A percentile compares a stretch with the other conserved stretches of the same genome.
These are phyloP conservation scores for Kokia cookei DNA, from an alignment of 441 rosid species.

Conservation along the genomic window DNA sequence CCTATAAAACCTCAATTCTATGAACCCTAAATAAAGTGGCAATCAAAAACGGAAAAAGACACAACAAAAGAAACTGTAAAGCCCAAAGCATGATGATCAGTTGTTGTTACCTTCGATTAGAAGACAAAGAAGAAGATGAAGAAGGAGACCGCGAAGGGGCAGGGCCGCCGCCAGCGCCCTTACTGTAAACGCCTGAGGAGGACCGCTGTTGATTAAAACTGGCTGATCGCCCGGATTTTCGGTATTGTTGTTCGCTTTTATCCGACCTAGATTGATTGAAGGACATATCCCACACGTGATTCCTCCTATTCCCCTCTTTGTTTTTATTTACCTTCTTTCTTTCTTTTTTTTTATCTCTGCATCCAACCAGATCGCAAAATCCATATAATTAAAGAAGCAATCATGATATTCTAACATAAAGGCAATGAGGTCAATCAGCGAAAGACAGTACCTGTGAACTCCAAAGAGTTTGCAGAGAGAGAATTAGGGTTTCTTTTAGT, in stretches of 20 bases:
- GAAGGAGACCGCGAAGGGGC: conserved; percentile 57
- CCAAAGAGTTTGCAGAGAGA: conserved; percentile 7
- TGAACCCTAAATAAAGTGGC: not conserved
- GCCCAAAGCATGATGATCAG: not conserved
- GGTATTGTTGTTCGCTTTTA: conserved; percentile 60
- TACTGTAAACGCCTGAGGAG: conserved; percentile 57
- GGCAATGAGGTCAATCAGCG: not conserved
- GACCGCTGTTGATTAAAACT: conserved; percentile 65
- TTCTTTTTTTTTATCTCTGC: conserved; percentile 16
- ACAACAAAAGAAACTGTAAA: not conserved
- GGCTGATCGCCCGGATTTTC: conserved; percentile 75
- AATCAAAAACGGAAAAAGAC: not conserved
- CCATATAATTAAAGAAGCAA: not conserved
- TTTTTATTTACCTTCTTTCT: not conserved
- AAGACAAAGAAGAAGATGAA: conserved; percentile 29
- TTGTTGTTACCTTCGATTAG: conserved; percentile 40
- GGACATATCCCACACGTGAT: conserved; percentile 49
- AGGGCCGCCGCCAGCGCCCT: conserved; percentile 62
- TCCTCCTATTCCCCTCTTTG: conserved; percentile 10
- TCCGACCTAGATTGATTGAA: conserved; percentile 89
- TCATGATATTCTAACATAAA: not conserved
- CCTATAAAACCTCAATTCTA: conserved; percentile 1
- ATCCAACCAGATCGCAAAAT: conserved; percentile 8
- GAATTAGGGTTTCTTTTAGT: conserved; percentile 40
- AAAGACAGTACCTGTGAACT: conserved; percentile 1